phyloP scores from a whole-genome alignment of 225 moss, liverwort and hornwort species.

The Physcomitrium patens region DNA sequence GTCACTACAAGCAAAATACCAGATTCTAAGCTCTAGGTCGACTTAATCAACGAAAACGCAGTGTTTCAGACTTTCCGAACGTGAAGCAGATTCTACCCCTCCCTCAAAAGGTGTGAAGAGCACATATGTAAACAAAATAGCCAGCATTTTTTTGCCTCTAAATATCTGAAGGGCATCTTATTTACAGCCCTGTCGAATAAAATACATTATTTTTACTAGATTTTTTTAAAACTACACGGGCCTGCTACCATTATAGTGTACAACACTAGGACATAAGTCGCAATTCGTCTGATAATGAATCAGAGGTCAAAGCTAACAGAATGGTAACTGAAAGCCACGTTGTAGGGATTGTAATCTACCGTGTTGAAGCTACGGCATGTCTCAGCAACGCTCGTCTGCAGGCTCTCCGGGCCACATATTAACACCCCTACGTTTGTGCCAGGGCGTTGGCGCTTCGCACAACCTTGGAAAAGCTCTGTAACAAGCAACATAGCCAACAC shows the following conservation, averaged over 20 bases:
- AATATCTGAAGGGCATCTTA: background rate
- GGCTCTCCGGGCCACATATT: constrained; percentile 84
- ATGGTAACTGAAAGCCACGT: constrained; percentile 78
- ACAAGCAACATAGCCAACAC: background rate
- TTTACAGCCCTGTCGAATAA: background rate
- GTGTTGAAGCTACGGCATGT: constrained; percentile 82
- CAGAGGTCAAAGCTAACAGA: constrained; percentile 92
- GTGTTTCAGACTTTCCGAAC: too few relatives aligned
- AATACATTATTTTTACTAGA: background rate
- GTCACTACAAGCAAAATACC: too few relatives aligned
- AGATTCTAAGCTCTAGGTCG: too few relatives aligned
- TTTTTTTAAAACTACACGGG: background rate
- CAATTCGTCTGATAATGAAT: background rate
- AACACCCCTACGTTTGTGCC: constrained; percentile 78
- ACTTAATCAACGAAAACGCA: too few relatives aligned
- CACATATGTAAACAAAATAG: background rate
- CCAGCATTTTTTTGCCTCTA: background rate
- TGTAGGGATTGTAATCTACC: constrained; percentile 38
- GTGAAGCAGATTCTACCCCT: too few relatives aligned
- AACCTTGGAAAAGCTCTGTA: constrained; percentile 81
- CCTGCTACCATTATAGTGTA: constrained; percentile 5
- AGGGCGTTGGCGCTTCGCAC: constrained; percentile 62
- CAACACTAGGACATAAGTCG: background rate
- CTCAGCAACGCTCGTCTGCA: constrained; percentile 73
- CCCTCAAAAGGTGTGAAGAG: background rate